These are phyloP conservation scores for Sungouiozyma intestinalis DNA, from an alignment of 805 yeast species.

Conservation along the genomic window DNA sequence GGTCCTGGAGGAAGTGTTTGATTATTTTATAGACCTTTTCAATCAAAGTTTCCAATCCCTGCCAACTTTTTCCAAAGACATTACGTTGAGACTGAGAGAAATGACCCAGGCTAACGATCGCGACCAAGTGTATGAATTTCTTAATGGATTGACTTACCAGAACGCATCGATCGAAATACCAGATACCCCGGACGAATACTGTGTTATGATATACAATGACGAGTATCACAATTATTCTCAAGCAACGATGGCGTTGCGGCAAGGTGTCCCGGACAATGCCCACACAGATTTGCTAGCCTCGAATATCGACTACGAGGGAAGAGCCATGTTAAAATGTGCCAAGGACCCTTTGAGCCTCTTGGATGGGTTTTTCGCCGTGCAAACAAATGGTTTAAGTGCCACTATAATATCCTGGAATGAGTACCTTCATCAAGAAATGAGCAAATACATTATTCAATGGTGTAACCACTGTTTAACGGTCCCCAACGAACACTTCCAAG, in stretches of 20 bases:
- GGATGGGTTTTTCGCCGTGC: conserved; percentile 32
- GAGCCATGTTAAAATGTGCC: conserved; percentile 36
- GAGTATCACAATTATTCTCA: conserved; percentile 55
- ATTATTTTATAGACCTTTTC: conserved; percentile 34
- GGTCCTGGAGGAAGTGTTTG: conserved; percentile 28
- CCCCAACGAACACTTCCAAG: conserved; percentile 32
- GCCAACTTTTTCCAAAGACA: conserved; percentile 23
- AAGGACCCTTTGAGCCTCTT: conserved; percentile 20
- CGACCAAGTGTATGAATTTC: conserved; percentile 12
- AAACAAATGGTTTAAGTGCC: conserved; percentile 43
- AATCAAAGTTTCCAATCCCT: conserved; percentile 27
- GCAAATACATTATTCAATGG: conserved; percentile 42
- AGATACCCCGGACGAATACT: conserved; percentile 29
- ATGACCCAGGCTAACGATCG: conserved; percentile 17
- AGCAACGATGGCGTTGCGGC: conserved; percentile 40
- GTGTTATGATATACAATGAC: conserved; percentile 65
- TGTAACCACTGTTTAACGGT: conserved; percentile 32
- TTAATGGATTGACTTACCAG: conserved; percentile 10
- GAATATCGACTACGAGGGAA: conserved; percentile 40
- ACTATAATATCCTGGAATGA: conserved; percentile 44
- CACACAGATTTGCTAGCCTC: conserved; percentile 30
- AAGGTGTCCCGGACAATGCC: conserved; percentile 28
- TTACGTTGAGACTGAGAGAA: conserved; percentile 22
- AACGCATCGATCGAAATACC: conserved; percentile 3
- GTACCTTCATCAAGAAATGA: conserved; percentile 38